Conservation (phyloP, 1,284 basidiomycete species). For the Apiotrichum gamsii region DNA sequence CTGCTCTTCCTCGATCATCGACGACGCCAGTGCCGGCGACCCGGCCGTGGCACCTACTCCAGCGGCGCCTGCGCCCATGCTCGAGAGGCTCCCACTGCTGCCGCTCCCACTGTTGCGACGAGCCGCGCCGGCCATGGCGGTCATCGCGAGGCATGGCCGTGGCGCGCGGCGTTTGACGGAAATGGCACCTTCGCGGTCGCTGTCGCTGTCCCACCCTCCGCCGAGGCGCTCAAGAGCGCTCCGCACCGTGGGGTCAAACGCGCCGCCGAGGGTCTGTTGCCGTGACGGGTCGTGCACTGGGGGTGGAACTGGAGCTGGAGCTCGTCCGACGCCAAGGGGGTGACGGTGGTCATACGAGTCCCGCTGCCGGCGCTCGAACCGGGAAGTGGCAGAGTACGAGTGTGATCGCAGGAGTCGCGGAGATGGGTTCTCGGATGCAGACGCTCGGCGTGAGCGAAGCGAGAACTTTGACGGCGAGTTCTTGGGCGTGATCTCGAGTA, state of each 20-base stretch:
- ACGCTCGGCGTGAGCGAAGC: slow-evolving; percentile 3
- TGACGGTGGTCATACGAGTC: no score
- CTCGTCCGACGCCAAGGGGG: no score
- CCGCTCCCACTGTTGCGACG: background rate
- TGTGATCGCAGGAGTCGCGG: background rate
- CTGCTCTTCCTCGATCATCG: no score
- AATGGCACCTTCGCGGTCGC: slow-evolving; percentile 6
- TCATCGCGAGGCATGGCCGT: slow-evolving; percentile 7
- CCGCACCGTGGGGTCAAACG: slow-evolving; percentile 4
- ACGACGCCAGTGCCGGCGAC: no score
- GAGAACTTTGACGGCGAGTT: background rate
- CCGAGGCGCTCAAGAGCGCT: background rate
- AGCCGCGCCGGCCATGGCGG: slow-evolving; percentile 1
- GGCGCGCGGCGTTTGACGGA: background rate
- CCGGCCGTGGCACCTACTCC: no score
- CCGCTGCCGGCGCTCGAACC: background rate
- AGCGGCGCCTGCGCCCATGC: no score
- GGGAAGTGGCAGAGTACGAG: background rate
- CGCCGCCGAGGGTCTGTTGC: background rate
- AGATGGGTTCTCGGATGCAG: background rate
- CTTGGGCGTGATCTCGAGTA: no score
- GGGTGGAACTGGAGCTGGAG: background rate
- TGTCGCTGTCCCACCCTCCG: slow-evolving; percentile 13
- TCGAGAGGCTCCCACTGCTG: no score
- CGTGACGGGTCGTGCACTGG: background rate